These are phyloP conservation scores for Ceratocystis ficicola DNA, from an alignment of 2,329 filamentous ascomycete genomes.

Conservation along the genomic window DNA sequence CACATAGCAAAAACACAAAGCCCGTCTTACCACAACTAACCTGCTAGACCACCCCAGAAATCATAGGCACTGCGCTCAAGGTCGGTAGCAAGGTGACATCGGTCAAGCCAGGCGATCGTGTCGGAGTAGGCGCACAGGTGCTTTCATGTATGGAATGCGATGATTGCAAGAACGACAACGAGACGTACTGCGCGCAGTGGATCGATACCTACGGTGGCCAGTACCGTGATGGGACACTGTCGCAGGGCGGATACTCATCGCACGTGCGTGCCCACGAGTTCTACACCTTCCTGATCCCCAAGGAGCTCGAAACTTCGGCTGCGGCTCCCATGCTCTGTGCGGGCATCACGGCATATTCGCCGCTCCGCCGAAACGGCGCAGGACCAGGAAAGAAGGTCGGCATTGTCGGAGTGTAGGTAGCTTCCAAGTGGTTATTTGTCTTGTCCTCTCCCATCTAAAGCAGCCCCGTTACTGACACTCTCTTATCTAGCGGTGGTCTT, in stretches of 20 bases:
- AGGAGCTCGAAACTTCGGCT: conserved; percentile 45
- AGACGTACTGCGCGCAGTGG: conserved; percentile 55
- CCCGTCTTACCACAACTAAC: not conserved
- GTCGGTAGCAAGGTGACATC: conserved; percentile 50
- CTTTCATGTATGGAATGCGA: conserved; percentile 53
- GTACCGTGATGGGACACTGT: conserved; percentile 49
- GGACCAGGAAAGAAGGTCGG: conserved; percentile 65
- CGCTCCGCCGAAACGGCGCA: conserved; percentile 58
- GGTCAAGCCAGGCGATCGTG: conserved; percentile 49
- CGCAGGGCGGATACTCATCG: conserved; percentile 49
- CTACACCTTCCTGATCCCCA: conserved; percentile 61
- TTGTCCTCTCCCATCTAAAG: not conserved
- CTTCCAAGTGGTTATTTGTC: not conserved
- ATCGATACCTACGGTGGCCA: conserved; percentile 48
- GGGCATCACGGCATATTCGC: conserved; percentile 65
- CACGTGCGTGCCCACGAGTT: conserved; percentile 66
- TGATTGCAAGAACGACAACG: conserved; percentile 53
- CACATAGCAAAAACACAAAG: too few species aligned
- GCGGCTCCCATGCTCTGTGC: conserved; percentile 75
- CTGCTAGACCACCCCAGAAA: conserved; percentile 33
- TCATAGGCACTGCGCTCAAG: conserved; percentile 51
- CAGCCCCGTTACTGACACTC: not conserved
- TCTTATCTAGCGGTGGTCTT: conserved; percentile 41
- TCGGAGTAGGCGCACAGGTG: conserved; percentile 57
- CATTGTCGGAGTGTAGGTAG: conserved; percentile 46